phyloP scores from a whole-genome alignment of 768 basidiomycete species.

The Hortiboletus flavorubellus region DNA sequence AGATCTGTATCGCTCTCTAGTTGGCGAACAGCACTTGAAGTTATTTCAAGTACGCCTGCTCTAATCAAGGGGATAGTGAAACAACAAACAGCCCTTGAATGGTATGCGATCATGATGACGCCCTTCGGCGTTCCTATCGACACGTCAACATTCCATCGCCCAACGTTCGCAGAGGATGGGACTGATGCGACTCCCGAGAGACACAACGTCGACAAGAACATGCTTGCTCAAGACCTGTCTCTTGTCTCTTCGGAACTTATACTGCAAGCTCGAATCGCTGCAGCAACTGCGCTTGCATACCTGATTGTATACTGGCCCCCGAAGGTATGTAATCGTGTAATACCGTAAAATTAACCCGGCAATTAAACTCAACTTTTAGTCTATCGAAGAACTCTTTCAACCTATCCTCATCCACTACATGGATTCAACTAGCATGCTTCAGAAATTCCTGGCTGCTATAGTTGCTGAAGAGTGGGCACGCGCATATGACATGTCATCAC shows the following conservation, averaged over 20 bases:
- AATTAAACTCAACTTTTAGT: conserved; percentile 19
- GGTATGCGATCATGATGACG: conserved; percentile 88
- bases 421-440: conserved; percentile 86
- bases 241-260: conserved; percentile 75
- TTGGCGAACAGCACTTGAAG: conserved; percentile 69
- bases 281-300: conserved; percentile 73
- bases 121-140: conserved; percentile 83
- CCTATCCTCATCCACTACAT: conserved; percentile 77
- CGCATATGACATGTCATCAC: conserved; percentile 40
- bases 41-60: conserved; percentile 44
- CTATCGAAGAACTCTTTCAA: conserved; percentile 64
- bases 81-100: conserved; percentile 65
- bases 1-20: conserved; percentile 67
- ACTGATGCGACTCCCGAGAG: conserved; percentile 49
- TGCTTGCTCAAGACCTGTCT: conserved; percentile 86
- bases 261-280: conserved; percentile 73
- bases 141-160: conserved; percentile 61
- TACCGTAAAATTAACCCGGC: not conserved
- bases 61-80: conserved; percentile 53
- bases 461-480: conserved; percentile 92
- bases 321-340: conserved; percentile 38
- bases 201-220: conserved; percentile 95
- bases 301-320: conserved; percentile 66
- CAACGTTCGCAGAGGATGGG: conserved; percentile 48
- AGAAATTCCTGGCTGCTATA: conserved; percentile 81